Evolutionary conservation across 352 stramenopile genomes (phyloP).

Genomic region (Phytophthora podocarpi): DNA sequence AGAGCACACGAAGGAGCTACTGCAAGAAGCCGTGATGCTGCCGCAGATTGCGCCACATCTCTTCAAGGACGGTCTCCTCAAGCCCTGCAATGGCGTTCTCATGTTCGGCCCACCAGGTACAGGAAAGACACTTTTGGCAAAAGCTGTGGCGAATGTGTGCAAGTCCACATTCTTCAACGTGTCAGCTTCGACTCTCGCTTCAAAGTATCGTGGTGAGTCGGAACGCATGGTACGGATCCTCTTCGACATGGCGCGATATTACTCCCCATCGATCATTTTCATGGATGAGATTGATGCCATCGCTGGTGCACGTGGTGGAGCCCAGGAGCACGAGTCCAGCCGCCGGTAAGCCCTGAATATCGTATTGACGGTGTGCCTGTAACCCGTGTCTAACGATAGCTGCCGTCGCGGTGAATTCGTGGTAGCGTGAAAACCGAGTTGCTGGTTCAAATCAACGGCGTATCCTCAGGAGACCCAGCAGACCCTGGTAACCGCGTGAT

Average conservation of each 20-base stretch:
- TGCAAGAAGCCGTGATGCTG: conserved; percentile 85
- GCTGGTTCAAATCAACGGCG: conserved; percentile 98
- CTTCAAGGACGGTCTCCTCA: conserved; percentile 80
- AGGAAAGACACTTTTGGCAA: conserved; percentile 90
- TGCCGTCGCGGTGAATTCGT: too few species aligned
- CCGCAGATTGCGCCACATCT: conserved; percentile 82
- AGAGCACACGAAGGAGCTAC: conserved; percentile 75
- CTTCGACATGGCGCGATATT: conserved; percentile 98
- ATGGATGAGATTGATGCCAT: conserved; percentile 98
- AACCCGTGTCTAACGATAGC: background rate
- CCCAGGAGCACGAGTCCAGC: conserved; percentile 83
- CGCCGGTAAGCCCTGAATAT: conserved; percentile 46
- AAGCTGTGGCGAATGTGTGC: conserved; percentile 94
- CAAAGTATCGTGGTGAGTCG: conserved; percentile 94
- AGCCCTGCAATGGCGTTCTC: conserved; percentile 81
- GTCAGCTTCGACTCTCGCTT: conserved; percentile 86
- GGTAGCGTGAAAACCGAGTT: conserved; percentile 96
- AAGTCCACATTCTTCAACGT: conserved; percentile 99
- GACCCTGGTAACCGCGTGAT: conserved; percentile 70
- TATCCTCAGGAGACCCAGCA: conserved; percentile 64
- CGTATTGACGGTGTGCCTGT: background rate
- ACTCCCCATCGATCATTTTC: conserved; percentile 97
- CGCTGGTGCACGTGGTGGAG: conserved; percentile 63
- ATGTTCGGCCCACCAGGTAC: conserved; percentile 89
- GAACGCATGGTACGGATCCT: conserved; percentile 97